Evolutionary conservation across 1,139 yeast genomes (phyloP).

Genomic region (Lodderomyces metapsilosis): DNA sequence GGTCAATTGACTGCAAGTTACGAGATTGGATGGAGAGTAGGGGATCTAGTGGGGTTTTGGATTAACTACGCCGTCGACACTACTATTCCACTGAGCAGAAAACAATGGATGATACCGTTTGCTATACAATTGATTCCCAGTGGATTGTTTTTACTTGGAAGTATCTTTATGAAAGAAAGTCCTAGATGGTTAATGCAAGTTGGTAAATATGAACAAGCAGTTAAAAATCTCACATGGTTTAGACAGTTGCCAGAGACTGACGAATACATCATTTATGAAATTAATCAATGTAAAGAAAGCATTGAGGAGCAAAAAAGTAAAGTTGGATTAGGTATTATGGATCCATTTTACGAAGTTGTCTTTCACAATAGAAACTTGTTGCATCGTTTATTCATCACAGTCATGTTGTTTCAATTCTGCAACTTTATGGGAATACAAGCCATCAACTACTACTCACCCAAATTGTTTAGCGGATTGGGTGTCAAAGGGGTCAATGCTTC

Average conservation of each 20-base stretch:
- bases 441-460: constrained; percentile 47
- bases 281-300: constrained; percentile 27
- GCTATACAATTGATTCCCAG: constrained; percentile 45
- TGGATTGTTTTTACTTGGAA: constrained; percentile 37
- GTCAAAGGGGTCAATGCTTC: constrained; percentile 40
- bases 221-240: constrained; percentile 38
- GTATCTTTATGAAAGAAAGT: constrained; percentile 36
- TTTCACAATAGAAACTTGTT: constrained; percentile 27
- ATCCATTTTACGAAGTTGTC: constrained; percentile 38
- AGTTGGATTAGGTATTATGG: constrained; percentile 40
- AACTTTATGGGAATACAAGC: constrained; percentile 48
- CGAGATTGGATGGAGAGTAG: constrained; percentile 46
- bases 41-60: constrained; percentile 46
- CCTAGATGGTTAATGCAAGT: constrained; percentile 43
- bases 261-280: constrained; percentile 38
- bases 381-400: constrained; percentile 31
- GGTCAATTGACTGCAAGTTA: constrained; percentile 39
- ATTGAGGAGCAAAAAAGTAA: constrained; percentile 27
- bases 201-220: constrained; percentile 33
- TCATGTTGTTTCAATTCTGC: constrained; percentile 38
- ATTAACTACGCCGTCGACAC: constrained; percentile 35
- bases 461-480: constrained; percentile 38
- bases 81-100: constrained; percentile 21
- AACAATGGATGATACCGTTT: constrained; percentile 46
- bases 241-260: constrained; percentile 36